Conservation (phyloP, 495 filamentous ascomycete species). For the Trichoderma orchidacearum region DNA sequence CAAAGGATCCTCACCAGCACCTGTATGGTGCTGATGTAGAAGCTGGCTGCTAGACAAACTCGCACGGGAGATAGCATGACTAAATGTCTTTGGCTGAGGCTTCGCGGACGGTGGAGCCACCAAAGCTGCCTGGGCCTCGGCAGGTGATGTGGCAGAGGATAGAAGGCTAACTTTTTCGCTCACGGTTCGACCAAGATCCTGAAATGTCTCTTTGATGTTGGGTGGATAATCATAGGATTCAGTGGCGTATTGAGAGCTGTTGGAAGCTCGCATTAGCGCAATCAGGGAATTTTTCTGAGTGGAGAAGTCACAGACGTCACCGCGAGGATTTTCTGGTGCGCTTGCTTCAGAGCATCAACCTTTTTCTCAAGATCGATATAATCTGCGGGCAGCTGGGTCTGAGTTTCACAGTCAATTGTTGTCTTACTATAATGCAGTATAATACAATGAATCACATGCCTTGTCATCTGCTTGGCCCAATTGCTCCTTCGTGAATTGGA, state of each 20-base stretch:
- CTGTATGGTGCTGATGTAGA: constrained; percentile 60
- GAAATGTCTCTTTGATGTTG: constrained; percentile 96
- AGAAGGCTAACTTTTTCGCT: constrained; percentile 88
- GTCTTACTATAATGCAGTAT: constrained; percentile 4
- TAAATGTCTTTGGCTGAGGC: constrained; percentile 97
- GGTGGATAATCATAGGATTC: constrained; percentile 99
- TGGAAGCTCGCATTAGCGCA: constrained; percentile 6
- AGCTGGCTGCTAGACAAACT: constrained; percentile 76
- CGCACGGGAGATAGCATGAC: constrained; percentile 87
- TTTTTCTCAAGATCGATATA: constrained; percentile 98
- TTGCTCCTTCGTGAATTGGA: constrained; percentile 95
- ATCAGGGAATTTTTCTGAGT: not conserved
- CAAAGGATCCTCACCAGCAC: constrained; percentile 71
- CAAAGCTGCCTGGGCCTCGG: constrained; percentile 87
- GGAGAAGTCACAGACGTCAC: constrained; percentile 62
- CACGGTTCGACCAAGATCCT: constrained; percentile 88
- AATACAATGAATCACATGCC: constrained; percentile 28
- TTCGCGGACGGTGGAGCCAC: constrained; percentile 83
- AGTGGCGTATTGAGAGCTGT: constrained; percentile 83
- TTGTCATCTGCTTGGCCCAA: constrained; percentile 91
- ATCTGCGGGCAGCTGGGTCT: constrained; percentile 93
- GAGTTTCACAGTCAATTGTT: constrained; percentile 1
- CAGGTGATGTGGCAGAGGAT: constrained; percentile 67
- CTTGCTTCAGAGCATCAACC: constrained; percentile 92
- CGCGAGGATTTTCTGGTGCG: constrained; percentile 89